These are phyloP conservation scores for Nephromyces sp. DNA, from an alignment of 169 alveolate species.

Conservation along the genomic window DNA sequence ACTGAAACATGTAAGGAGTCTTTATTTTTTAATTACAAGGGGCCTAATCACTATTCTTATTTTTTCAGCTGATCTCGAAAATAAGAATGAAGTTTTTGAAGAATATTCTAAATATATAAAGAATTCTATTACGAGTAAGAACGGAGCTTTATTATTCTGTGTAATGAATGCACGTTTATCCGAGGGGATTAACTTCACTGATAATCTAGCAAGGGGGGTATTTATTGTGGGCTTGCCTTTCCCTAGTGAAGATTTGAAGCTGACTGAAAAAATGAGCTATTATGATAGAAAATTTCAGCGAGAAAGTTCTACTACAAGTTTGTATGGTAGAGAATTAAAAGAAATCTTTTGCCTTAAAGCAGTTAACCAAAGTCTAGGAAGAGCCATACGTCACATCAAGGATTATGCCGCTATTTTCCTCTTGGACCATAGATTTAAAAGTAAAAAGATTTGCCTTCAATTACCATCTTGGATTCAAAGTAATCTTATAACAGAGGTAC, in stretches of 20 bases:
- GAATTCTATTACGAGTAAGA: neutral
- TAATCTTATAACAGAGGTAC: constrained; percentile 12
- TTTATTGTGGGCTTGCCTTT: constrained; percentile 89
- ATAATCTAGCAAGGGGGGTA: constrained; percentile 83
- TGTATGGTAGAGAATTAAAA: neutral
- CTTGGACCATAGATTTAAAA: constrained; percentile 71
- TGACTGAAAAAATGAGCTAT: neutral
- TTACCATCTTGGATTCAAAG: constrained; percentile 48
- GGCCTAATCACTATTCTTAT: too few species aligned
- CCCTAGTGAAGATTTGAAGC: constrained; percentile 45
- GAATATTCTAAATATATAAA: neutral
- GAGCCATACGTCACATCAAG: constrained; percentile 87
- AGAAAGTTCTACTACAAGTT: neutral
- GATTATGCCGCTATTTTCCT: constrained; percentile 86
- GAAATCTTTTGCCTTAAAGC: constrained; percentile 72
- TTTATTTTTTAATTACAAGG: too few species aligned
- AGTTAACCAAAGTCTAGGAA: constrained; percentile 90
- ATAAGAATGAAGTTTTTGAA: neutral
- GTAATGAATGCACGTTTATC: constrained; percentile 84
- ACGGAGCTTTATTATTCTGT: constrained; percentile 21
- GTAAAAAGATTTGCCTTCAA: constrained; percentile 18
- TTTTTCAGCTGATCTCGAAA: too few species aligned
- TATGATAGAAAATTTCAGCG: neutral
- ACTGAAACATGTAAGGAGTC: too few species aligned
- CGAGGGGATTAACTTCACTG: constrained; percentile 93